Conservation (phyloP, 2,329 filamentous ascomycete species). For the Stemphylium beticola region DNA sequence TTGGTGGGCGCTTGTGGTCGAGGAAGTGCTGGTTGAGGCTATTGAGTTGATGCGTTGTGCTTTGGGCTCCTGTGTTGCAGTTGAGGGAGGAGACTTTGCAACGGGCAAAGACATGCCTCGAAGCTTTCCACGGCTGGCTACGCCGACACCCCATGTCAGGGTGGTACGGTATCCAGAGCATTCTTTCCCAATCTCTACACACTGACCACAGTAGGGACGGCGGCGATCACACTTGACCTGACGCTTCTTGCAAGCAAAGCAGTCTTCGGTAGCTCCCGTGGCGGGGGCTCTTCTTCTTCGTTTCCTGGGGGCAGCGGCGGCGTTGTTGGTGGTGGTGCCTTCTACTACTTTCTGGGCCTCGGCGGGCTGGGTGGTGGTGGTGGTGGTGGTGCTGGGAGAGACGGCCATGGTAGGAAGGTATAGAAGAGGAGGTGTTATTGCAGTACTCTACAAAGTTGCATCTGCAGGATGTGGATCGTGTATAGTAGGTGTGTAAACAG, state of each 20-base stretch:
- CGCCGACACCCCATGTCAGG: constrained; percentile 94
- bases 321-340: constrained; percentile 33
- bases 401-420: constrained; percentile 38
- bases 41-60: constrained; percentile 32
- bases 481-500: constrained; percentile 41
- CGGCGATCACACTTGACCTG: constrained; percentile 87
- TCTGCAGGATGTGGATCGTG: constrained; percentile 41
- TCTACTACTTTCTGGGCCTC: constrained; percentile 43
- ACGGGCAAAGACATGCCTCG: constrained; percentile 80
- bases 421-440: constrained; percentile 28
- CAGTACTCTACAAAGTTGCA: constrained; percentile 35
- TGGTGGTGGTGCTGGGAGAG: constrained; percentile 40
- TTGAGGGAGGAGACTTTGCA: constrained; percentile 51
- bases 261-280: constrained; percentile 90
- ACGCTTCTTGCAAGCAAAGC: constrained; percentile 88
- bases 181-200: constrained; percentile 87
- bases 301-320: constrained; percentile 57
- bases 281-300: constrained; percentile 86
- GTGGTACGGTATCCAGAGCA: constrained; percentile 97
- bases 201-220: constrained; percentile 93
- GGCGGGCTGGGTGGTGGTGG: constrained; percentile 38
- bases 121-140: constrained; percentile 93
- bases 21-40: constrained; percentile 26
- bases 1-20: constrained; percentile 29
- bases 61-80: constrained; percentile 37